Conservation (phyloP, 2,329 filamentous ascomycete genomes). For the Exophiala dermatitidis region DNA sequence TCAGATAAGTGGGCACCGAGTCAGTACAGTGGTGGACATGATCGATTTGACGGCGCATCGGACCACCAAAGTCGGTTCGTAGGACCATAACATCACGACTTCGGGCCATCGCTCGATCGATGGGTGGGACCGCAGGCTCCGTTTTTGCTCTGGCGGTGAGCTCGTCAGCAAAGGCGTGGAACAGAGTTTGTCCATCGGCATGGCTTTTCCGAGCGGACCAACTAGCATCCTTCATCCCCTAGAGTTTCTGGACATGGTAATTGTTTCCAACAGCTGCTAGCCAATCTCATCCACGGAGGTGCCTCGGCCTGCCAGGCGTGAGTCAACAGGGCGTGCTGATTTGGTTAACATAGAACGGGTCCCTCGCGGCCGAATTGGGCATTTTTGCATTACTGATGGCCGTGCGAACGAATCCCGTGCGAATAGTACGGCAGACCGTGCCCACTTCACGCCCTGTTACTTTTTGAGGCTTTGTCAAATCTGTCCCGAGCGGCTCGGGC, state of each 20-base stretch:
- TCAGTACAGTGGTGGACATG: too few relatives aligned
- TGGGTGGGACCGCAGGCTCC: too few relatives aligned
- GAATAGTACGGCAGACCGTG: too few relatives aligned
- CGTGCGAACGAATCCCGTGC: too few relatives aligned
- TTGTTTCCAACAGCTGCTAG: background rate
- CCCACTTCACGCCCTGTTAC: background rate
- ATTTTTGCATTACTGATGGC: too few relatives aligned
- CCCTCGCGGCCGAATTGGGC: too few relatives aligned
- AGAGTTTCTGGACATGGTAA: slow-evolving; percentile 3
- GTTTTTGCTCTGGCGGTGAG: background rate
- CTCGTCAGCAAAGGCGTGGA: background rate
- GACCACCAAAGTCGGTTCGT: too few relatives aligned
- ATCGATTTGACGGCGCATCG: too few relatives aligned
- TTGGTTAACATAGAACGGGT: background rate
- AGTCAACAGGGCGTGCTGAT: slow-evolving; percentile 16
- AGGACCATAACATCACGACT: too few relatives aligned
- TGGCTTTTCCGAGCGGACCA: slow-evolving; percentile 10
- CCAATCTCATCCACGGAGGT: slow-evolving; percentile 4
- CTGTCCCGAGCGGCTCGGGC: background rate
- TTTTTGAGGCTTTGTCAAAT: too few relatives aligned
- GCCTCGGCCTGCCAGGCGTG: slow-evolving; percentile 1
- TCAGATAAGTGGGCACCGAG: too few relatives aligned
- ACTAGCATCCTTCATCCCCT: background rate
- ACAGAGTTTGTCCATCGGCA: slow-evolving; percentile 6
- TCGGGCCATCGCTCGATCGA: too few relatives aligned